Evolutionary conservation across 2,329 filamentous ascomycete genomes (phyloP).

Genomic region (Calonectria ilicicola): DNA sequence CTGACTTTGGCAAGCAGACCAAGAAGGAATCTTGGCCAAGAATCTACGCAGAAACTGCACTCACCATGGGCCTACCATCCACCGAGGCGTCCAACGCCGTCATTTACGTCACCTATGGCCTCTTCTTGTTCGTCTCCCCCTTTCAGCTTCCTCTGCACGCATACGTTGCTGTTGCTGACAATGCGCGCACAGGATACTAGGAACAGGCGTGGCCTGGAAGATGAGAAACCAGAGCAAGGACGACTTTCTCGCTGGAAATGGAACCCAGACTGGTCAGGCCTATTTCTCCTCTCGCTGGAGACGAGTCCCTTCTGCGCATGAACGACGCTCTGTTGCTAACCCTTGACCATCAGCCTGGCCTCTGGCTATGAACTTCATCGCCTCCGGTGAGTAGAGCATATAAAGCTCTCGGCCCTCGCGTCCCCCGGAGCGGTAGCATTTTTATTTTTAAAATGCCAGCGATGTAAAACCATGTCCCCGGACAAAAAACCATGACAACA

Average conservation of each 20-base stretch:
- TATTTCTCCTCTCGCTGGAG: background rate
- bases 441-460: background rate
- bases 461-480: conserved; percentile 24
- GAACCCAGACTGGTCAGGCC: conserved; percentile 84
- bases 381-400: conserved; percentile 82
- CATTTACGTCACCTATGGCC: conserved; percentile 83
- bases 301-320: background rate
- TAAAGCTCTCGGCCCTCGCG: conserved; percentile 35
- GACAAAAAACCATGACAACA: conserved; percentile 31
- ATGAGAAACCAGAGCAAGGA: conserved; percentile 74
- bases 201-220: conserved; percentile 68
- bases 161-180: conserved; percentile 39
- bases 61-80: conserved; percentile 79
- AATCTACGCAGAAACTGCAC: too few species aligned
- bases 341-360: conserved; percentile 71
- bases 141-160: background rate
- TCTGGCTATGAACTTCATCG: conserved; percentile 89
- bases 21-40: too few species aligned
- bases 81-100: conserved; percentile 83
- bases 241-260: conserved; percentile 80
- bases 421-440: conserved; percentile 73
- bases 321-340: background rate
- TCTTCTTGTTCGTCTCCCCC: conserved; percentile 74
- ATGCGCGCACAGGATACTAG: conserved; percentile 66
- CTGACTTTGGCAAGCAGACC: background rate